phyloP scores from a whole-genome alignment of 805 yeast species.

The Wickerhamia fluorescens region DNA sequence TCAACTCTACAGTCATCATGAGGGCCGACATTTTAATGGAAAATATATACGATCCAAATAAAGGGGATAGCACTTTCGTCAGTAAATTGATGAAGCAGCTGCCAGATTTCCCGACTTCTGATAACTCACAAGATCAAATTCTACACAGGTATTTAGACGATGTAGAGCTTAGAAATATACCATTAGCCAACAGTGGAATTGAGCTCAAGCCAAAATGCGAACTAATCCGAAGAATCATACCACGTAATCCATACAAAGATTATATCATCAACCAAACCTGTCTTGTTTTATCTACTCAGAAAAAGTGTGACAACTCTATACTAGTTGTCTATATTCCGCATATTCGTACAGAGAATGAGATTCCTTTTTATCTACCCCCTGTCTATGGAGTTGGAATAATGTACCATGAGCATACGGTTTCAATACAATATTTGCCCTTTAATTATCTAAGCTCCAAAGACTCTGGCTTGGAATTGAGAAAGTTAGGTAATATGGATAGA shows the following conservation, averaged over 20 bases:
- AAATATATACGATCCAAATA: constrained; percentile 31
- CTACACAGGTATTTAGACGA: constrained; percentile 30
- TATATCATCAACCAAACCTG: constrained; percentile 82
- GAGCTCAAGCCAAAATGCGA: constrained; percentile 34
- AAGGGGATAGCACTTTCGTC: constrained; percentile 20
- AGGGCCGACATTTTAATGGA: constrained; percentile 76
- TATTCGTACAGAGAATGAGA: constrained; percentile 46
- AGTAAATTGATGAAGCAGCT: constrained; percentile 18
- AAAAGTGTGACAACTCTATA: constrained; percentile 26
- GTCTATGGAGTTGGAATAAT: constrained; percentile 74
- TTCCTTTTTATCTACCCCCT: constrained; percentile 87
- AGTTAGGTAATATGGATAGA: constrained; percentile 45
- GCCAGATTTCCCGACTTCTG: constrained; percentile 29
- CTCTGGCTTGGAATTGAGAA: constrained; percentile 15
- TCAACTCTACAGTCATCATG: constrained; percentile 84
- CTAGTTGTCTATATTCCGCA: constrained; percentile 78
- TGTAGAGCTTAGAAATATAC: constrained; percentile 22
- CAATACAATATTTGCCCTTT: constrained; percentile 74
- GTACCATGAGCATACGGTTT: constrained; percentile 39
- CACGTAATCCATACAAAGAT: constrained; percentile 86
- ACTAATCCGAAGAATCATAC: constrained; percentile 79
- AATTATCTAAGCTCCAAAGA: constrained; percentile 13
- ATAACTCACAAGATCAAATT: constrained; percentile 11
- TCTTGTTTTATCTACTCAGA: constrained; percentile 30
- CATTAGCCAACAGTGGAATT: constrained; percentile 15